Conservation (phyloP, 345 rosid species). For the Eucalyptus tenuipes region DNA sequence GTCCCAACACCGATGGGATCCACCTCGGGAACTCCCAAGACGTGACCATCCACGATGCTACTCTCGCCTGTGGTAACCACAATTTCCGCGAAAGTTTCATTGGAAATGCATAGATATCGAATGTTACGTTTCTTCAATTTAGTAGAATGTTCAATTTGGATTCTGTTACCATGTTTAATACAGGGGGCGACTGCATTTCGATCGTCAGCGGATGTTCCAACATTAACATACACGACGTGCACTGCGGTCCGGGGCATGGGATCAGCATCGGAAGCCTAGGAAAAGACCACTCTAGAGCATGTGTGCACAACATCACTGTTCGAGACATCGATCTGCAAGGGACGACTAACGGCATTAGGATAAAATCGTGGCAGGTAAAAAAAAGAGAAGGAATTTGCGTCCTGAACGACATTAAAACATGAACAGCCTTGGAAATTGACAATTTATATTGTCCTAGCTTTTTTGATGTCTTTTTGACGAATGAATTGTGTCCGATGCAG, state of each 20-base stretch:
- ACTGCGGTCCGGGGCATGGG: conserved; percentile 29
- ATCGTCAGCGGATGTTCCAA: conserved; percentile 19
- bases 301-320: conserved; percentile 19
- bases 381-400: neutral
- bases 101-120: neutral
- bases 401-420: neutral
- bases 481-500: neutral
- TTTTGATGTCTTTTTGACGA: neutral
- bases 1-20: conserved; percentile 35
- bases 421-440: neutral
- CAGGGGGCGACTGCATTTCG: conserved; percentile 29
- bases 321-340: neutral
- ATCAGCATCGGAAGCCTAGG: conserved; percentile 35
- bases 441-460: neutral
- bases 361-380: conserved; percentile 23
- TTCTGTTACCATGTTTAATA: neutral
- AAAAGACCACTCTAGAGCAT: conserved; percentile 7
- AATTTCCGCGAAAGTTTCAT: neutral
- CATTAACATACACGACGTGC: conserved; percentile 8
- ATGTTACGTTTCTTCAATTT: neutral
- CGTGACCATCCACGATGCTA: conserved; percentile 1
- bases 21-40: conserved; percentile 18
- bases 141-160: neutral
- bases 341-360: conserved; percentile 17
- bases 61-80: neutral